These are phyloP conservation scores for Pseudogymnoascus sp. DNA, from an alignment of 2,329 filamentous ascomycete species.

Conservation along the genomic window DNA sequence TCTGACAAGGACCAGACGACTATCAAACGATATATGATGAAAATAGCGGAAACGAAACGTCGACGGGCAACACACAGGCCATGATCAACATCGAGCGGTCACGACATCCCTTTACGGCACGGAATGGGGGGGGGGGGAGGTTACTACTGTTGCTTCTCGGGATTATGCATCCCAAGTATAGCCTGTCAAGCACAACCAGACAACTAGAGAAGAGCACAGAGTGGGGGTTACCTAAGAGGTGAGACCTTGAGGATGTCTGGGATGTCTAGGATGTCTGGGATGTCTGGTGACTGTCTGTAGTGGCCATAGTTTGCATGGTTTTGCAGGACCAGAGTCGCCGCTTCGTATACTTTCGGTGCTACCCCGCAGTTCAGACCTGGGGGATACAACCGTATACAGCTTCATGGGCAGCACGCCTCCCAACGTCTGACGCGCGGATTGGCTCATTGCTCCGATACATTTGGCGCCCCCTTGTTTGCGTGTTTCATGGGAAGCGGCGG, in stretches of 20 bases:
- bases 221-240: constrained; percentile 1
- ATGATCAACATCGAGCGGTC: not conserved
- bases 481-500: not conserved
- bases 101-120: not conserved
- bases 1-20: not conserved
- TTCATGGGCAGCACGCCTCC: not conserved
- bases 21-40: not conserved
- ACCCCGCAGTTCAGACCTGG: constrained; percentile 1
- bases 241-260: not conserved
- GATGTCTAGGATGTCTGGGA: constrained; percentile 1
- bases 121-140: not conserved
- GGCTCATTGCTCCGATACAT: not conserved
- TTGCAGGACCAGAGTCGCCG: not conserved
- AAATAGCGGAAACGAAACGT: not conserved
- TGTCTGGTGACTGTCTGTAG: not conserved
- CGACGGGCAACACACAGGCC: not conserved
- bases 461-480: not conserved
- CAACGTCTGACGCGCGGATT: not conserved
- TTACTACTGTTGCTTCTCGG: not conserved
- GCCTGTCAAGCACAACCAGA: not conserved
- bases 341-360: not conserved
- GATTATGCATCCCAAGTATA: not conserved
- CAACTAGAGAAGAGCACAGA: not conserved
- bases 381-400: not conserved
- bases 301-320: not conserved